These are phyloP conservation scores for Ploettnerulaceae sp. DNA, from an alignment of 2,329 filamentous ascomycete genomes.

Conservation along the genomic window DNA sequence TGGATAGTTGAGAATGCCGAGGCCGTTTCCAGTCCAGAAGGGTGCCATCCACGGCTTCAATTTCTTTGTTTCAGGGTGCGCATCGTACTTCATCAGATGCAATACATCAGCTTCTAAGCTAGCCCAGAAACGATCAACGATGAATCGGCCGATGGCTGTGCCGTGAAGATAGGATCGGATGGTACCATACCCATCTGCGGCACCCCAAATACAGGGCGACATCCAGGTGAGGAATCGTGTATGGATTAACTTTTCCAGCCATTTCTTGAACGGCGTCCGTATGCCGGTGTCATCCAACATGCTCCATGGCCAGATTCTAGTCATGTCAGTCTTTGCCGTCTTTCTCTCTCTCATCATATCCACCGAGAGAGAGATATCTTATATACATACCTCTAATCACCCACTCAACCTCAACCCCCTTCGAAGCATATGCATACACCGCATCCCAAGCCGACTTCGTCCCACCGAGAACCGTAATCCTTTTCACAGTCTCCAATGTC, in stretches of 20 bases:
- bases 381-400: slow-evolving; percentile 46
- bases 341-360: too few relatives aligned
- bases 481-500: slow-evolving; percentile 40
- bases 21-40: slow-evolving; percentile 49
- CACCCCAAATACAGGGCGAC: slow-evolving; percentile 70
- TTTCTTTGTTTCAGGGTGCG: slow-evolving; percentile 48
- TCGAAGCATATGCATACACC: slow-evolving; percentile 54
- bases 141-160: slow-evolving; percentile 49
- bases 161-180: slow-evolving; percentile 53
- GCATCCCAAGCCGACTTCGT: slow-evolving; percentile 63
- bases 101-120: slow-evolving; percentile 53
- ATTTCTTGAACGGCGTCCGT: slow-evolving; percentile 15
- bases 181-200: slow-evolving; percentile 53
- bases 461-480: slow-evolving; percentile 54
- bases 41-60: slow-evolving; percentile 48
- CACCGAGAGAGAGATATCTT: slow-evolving; percentile 24
- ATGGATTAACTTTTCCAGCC: slow-evolving; percentile 49
- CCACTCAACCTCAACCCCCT: slow-evolving; percentile 52
- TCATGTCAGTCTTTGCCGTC: slow-evolving; percentile 58
- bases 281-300: slow-evolving; percentile 14
- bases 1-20: slow-evolving; percentile 57
- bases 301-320: slow-evolving; percentile 41
- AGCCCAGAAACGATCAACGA: slow-evolving; percentile 55
- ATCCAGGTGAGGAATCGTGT: slow-evolving; percentile 69
- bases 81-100: slow-evolving; percentile 47